Evolutionary conservation across 108 stramenopile species (phyloP).

Genomic region (Discostella stelligeroides): DNA sequence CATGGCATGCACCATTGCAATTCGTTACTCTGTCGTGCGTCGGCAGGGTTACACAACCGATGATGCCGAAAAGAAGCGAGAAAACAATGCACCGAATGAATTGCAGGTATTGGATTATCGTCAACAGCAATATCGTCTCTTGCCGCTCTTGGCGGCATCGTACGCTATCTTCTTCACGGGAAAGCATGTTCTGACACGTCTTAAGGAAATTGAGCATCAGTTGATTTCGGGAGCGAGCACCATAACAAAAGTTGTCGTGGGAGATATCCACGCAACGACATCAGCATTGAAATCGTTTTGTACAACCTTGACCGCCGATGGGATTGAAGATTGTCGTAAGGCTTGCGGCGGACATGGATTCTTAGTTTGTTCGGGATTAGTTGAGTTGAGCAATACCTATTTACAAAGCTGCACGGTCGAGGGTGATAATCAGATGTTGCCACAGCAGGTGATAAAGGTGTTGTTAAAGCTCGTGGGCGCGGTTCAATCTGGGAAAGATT

Average conservation of each 20-base stretch:
- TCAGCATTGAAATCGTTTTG: slow-evolving; percentile 92
- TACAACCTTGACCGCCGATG: slow-evolving; percentile 90
- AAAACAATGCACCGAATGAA: slow-evolving; percentile 46
- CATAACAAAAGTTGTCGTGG: slow-evolving; percentile 72
- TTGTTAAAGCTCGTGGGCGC: slow-evolving; percentile 80
- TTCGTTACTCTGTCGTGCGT: slow-evolving; percentile 92
- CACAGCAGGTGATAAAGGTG: slow-evolving; percentile 88
- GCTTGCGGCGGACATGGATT: slow-evolving; percentile 96
- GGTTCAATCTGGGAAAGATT: slow-evolving; percentile 41
- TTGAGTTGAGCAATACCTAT: slow-evolving; percentile 90
- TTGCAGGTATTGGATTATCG: slow-evolving; percentile 92
- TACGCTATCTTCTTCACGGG: slow-evolving; percentile 94
- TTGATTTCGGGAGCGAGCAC: slow-evolving; percentile 55
- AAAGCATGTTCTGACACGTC: slow-evolving; percentile 55
- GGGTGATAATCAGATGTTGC: slow-evolving; percentile 93
- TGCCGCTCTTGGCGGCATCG: slow-evolving; percentile 87
- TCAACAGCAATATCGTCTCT: slow-evolving; percentile 93
- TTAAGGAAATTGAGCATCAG: slow-evolving; percentile 75
- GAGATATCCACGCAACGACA: slow-evolving; percentile 89
- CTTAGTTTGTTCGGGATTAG: slow-evolving; percentile 87
- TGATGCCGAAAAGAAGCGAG: slow-evolving; percentile 33
- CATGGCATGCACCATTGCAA: slow-evolving; percentile 86
- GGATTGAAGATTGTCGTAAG: slow-evolving; percentile 95
- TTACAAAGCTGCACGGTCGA: slow-evolving; percentile 93
- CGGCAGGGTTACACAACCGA: slow-evolving; percentile 88